Evolutionary conservation across 2,329 filamentous ascomycete species (phyloP), one percentile per base, ranked within the genome.

Genomic region (Huntiella bhutanensis): DNA sequence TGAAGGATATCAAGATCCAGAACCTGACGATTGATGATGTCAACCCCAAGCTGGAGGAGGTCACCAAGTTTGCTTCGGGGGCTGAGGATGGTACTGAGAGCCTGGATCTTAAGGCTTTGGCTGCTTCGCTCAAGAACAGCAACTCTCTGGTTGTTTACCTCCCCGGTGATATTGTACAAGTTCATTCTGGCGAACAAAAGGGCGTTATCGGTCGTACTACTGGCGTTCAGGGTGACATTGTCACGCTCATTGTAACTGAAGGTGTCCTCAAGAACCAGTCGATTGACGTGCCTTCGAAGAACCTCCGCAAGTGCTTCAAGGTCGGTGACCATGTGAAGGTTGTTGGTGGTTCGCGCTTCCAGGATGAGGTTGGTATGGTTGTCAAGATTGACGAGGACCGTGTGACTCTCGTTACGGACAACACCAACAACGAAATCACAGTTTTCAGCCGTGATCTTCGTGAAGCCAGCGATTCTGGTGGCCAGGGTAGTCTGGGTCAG

Each of bases 281-380:
- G 4, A 91, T 98, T 40, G 88, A 96, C 59, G 87, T 93, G 8
- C 91, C 91, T 1, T 81, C 86, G 52, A 92, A 91, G 62, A 83
- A 84, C 39, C 70, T 98, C 19, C 82, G 91, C 49, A 98, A 98
- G 64, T 75, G 84, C 28, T 98, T 98, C 71, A 77, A 74, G 53
- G 73, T 87, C 51, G 91, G 91, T 68, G 91, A 98, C 57, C 91
- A 98, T 58, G 91, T 98, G 66, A 96, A 96, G 66, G 91, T 98
- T 54, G 93, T 95, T 58, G 88, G 91, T 47, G 88, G 87, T 35
- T 94, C 87, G 64, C 82, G 85, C 55, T 96, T 87, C 60, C 77
- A 83, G 47, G 91, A 95, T 55, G 91, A 98, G 63, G 82, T 96
- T 39, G 91, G 91, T 62, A 93, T 95, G 75, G 87, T 98, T 44